phyloP scores from a whole-genome alignment of 164 flowering plant genomes.

The Stephania yunnanensis region DNA sequence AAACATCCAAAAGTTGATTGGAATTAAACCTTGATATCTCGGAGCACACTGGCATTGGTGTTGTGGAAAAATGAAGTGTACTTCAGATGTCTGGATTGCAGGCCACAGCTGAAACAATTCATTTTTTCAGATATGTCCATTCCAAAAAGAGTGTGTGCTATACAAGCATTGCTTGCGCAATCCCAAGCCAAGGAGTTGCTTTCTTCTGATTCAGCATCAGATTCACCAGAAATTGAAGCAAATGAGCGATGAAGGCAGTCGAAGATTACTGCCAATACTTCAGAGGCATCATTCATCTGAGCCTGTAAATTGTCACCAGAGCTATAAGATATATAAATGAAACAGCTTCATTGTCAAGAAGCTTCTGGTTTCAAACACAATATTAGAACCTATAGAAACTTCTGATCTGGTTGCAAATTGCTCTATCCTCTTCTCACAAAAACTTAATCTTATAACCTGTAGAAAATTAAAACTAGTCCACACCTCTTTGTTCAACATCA shows the following conservation, averaged over 20 bases:
- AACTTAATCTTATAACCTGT: background rate
- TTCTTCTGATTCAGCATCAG: slow-evolving; percentile 59
- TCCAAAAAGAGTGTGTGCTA: slow-evolving; percentile 84
- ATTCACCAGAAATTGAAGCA: slow-evolving; percentile 32
- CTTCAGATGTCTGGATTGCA: slow-evolving; percentile 81
- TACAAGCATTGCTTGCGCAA: slow-evolving; percentile 59
- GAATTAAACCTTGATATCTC: slow-evolving; percentile 77
- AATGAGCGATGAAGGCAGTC: slow-evolving; percentile 82
- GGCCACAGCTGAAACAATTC: slow-evolving; percentile 74
- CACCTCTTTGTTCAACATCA: background rate
- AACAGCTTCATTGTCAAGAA: background rate
- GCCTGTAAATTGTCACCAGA: slow-evolving; percentile 41
- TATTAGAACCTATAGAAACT: background rate
- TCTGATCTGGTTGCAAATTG: background rate
- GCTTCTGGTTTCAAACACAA: background rate
- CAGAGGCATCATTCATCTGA: slow-evolving; percentile 99
- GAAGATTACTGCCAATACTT: slow-evolving; percentile 86
- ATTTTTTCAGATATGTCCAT: slow-evolving; percentile 84
- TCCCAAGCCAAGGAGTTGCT: slow-evolving; percentile 67
- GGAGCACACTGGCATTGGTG: slow-evolving; percentile 87
- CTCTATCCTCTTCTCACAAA: background rate
- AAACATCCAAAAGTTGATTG: background rate
- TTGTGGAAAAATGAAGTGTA: slow-evolving; percentile 92
- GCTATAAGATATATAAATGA: slow-evolving; percentile 13
- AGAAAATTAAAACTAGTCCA: background rate